Conservation (phyloP, 768 basidiomycete genomes). For the Rhizopogon vulgaris region DNA sequence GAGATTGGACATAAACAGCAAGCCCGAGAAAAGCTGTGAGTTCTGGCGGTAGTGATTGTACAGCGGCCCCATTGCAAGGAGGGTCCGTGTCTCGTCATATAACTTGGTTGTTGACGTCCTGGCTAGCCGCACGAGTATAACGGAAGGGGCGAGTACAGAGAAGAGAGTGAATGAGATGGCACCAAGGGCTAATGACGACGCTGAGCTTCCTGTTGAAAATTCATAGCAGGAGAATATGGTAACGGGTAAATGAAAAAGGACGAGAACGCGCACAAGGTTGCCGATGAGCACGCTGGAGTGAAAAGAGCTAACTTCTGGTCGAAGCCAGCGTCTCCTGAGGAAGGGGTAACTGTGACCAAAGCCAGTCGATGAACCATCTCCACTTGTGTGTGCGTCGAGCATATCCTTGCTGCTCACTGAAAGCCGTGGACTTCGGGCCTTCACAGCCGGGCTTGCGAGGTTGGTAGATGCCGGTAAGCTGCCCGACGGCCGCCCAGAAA, state of each 20-base stretch:
- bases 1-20: constrained; percentile 79
- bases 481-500: constrained; percentile 20
- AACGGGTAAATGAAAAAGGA: constrained; percentile 92
- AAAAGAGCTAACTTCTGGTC: constrained; percentile 66
- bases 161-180: constrained; percentile 75
- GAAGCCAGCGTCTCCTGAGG: constrained; percentile 27
- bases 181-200: constrained; percentile 69
- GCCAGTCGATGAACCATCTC: constrained; percentile 25
- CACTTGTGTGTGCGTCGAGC: constrained; percentile 25
- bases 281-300: constrained; percentile 80
- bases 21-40: constrained; percentile 80
- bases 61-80: constrained; percentile 84
- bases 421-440: constrained; percentile 34
- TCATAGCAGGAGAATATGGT: constrained; percentile 84
- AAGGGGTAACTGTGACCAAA: constrained; percentile 16
- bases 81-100: constrained; percentile 90
- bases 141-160: constrained; percentile 69
- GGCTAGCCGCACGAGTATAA: constrained; percentile 72
- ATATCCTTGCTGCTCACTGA: constrained; percentile 47
- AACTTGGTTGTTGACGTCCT: constrained; percentile 82
- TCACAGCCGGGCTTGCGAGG: constrained; percentile 9
- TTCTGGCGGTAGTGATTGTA: constrained; percentile 94
- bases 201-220: constrained; percentile 38
- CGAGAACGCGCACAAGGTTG: constrained; percentile 84
- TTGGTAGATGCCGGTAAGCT: constrained; percentile 14